These are phyloP conservation scores for Zoysia pacifica DNA, from an alignment of 176 grass and related monocot genomes.

Conservation along the genomic window DNA sequence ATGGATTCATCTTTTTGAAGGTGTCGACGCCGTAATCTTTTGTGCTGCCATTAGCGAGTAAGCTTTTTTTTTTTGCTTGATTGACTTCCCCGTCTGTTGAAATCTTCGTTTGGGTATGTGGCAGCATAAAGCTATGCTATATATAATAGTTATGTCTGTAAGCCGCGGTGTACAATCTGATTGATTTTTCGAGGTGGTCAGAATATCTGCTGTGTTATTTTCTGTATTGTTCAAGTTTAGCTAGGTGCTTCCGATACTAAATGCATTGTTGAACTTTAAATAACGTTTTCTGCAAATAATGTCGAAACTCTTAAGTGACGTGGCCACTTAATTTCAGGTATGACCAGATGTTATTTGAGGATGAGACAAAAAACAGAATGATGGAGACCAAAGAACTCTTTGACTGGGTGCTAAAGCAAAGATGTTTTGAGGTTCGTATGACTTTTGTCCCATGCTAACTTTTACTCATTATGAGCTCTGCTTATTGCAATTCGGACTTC, in stretches of 20 bases:
- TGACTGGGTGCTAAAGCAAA: slow-evolving; percentile 92
- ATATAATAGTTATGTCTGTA: not conserved
- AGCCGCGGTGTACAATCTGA: not conserved
- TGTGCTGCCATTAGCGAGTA: slow-evolving; percentile 99
- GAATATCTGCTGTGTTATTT: slow-evolving; percentile 13
- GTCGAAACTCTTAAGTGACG: not conserved
- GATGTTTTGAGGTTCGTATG: slow-evolving; percentile 82
- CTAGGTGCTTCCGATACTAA: not conserved
- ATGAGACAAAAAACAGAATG: slow-evolving; percentile 89
- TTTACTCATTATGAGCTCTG: slow-evolving; percentile 22
- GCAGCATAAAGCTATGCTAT: not conserved
- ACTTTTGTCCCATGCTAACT: slow-evolving; percentile 5
- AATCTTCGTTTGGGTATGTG: slow-evolving; percentile 7
- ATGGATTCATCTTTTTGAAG: slow-evolving; percentile 99
- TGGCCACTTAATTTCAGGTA: slow-evolving; percentile 49
- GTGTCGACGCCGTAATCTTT: slow-evolving; percentile 93
- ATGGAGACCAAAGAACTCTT: slow-evolving; percentile 98
- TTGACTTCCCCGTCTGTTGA: not conserved
- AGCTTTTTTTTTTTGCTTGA: slow-evolving; percentile 33
- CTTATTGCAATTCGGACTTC: slow-evolving; percentile 17
- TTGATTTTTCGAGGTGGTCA: not conserved
- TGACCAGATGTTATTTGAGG: slow-evolving; percentile 92
- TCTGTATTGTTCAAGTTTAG: not conserved
- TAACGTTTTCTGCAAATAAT: not conserved
- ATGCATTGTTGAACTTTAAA: not conserved